Conservation (phyloP, 1,284 basidiomycete species). For the Sanghuangporus sanghuang region DNA sequence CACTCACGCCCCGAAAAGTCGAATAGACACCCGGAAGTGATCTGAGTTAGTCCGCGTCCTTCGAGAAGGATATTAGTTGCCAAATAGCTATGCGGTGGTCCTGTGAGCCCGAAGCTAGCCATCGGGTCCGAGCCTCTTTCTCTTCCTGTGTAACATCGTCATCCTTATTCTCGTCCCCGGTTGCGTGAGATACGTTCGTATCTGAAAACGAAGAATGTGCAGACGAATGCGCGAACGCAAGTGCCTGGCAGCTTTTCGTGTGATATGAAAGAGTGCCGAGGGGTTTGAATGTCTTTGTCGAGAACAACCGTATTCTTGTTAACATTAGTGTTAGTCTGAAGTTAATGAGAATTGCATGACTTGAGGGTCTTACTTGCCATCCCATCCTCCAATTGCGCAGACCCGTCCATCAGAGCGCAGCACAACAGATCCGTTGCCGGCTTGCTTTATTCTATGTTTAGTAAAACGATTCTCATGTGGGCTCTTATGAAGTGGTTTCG, state of each 20-base stretch:
- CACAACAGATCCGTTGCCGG: slow-evolving; percentile 70
- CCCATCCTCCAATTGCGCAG: slow-evolving; percentile 85
- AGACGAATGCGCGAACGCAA: slow-evolving; percentile 56
- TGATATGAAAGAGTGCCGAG: slow-evolving; percentile 80
- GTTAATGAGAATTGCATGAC: slow-evolving; percentile 34
- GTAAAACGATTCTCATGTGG: slow-evolving; percentile 5
- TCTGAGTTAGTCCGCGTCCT: neutral
- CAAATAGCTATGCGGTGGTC: slow-evolving; percentile 76
- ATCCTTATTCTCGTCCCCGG: slow-evolving; percentile 29
- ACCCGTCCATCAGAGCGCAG: slow-evolving; percentile 72
- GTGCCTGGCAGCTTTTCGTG: slow-evolving; percentile 63
- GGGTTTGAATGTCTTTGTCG: slow-evolving; percentile 68
- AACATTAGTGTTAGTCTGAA: slow-evolving; percentile 19
- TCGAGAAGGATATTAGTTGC: slow-evolving; percentile 65
- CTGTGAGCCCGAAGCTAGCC: slow-evolving; percentile 71
- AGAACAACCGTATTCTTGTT: slow-evolving; percentile 43
- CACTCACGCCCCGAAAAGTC: too few relatives aligned
- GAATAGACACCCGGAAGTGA: too few relatives aligned
- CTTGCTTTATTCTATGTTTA: slow-evolving; percentile 61
- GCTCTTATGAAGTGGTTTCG: neutral
- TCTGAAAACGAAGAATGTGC: neutral
- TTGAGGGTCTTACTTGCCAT: slow-evolving; percentile 63
- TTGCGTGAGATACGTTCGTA: neutral
- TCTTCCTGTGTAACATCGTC: slow-evolving; percentile 51
- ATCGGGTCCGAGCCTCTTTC: slow-evolving; percentile 46